phyloP scores from a whole-genome alignment of 345 rosid genomes.

The Moringa oleifera region DNA sequence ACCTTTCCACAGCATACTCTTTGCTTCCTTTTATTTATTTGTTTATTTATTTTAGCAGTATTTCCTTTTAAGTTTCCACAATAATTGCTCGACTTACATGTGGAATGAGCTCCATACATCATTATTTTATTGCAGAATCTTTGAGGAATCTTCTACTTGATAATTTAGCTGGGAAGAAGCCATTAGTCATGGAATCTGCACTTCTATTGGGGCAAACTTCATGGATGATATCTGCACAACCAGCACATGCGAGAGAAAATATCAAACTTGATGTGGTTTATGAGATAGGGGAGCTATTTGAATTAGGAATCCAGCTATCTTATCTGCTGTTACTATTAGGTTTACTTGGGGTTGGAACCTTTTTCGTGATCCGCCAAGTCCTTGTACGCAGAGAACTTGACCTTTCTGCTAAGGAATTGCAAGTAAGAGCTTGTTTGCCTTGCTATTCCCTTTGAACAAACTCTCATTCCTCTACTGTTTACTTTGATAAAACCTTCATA shows the following conservation, averaged over 20 bases:
- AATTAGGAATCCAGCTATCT: conserved; percentile 87
- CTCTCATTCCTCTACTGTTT: neutral
- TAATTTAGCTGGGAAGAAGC: conserved; percentile 30
- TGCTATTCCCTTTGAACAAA: neutral
- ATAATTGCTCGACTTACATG: neutral
- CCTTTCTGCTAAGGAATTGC: conserved; percentile 94
- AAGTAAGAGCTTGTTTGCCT: conserved; percentile 34
- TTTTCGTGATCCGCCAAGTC: conserved; percentile 91
- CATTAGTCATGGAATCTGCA: conserved; percentile 28
- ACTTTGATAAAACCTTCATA: neutral
- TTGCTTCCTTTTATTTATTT: no score
- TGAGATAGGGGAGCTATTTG: conserved; percentile 76
- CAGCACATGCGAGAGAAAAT: conserved; percentile 55
- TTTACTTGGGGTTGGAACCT: conserved; percentile 83
- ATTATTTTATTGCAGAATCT: conserved; percentile 33
- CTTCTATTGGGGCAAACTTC: conserved; percentile 46
- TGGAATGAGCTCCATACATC: neutral
- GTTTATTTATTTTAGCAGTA: no score
- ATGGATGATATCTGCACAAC: conserved; percentile 44
- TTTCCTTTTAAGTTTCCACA: neutral
- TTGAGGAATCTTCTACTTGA: conserved; percentile 28
- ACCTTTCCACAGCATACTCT: neutral
- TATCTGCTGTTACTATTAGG: conserved; percentile 71
- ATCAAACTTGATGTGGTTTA: conserved; percentile 41
- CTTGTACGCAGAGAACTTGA: conserved; percentile 95